Evolutionary conservation across 2,329 filamentous ascomycete species (phyloP), one percentile per base, ranked within the genome.

Genomic region (Dactylellina drechsleri): DNA sequence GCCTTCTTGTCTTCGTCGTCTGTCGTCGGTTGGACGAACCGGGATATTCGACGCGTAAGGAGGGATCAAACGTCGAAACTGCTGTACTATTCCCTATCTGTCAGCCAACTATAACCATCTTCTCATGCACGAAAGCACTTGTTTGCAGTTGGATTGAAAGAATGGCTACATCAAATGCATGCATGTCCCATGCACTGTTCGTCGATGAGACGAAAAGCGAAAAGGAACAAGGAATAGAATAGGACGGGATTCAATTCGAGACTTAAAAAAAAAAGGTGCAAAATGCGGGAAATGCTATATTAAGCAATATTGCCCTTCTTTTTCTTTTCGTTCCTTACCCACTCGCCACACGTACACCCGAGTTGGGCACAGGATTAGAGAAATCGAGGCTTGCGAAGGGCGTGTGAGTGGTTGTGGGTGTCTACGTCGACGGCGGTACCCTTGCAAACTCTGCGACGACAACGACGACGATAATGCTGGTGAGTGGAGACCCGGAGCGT

Each of bases 391-490:
- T 43, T 15, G 31, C 3, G 16, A 41, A n/a, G 13, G 31, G 6
- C 2, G 31, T 36, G 31, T 3, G 31, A 7, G 31, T 36, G 45
- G 23, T 52, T 54, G 65, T 7, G 4, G 26, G 47, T 31, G 58
- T 16, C 20, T 23, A 47, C 43, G 43, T 36, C 12, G 45, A 52
- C 45, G 20, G 40, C 28, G 47, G 43, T 26, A 36, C n/a, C 43
- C 57, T 31, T 60, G 57, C 57, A 60, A 49, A 18, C 6, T 47
- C 16, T 47, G 43, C 43, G 43, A 47, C 43, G 43, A n/a, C 16
- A 47, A 18, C 15, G 13, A 18, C 43, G 43, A 47, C 31, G 31
- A 36, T 36, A 36, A 36, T 36, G 31, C 31, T 36, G 10, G 31
- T 36, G 10, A 16, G 61, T 56, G 28, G 59, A 18, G 59, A 20